A percentile compares a stretch with the other conserved stretches of the same genome.
phyloP scores from a whole-genome alignment of 1,284 basidiomycete genomes.

The Ustilago lituana region DNA sequence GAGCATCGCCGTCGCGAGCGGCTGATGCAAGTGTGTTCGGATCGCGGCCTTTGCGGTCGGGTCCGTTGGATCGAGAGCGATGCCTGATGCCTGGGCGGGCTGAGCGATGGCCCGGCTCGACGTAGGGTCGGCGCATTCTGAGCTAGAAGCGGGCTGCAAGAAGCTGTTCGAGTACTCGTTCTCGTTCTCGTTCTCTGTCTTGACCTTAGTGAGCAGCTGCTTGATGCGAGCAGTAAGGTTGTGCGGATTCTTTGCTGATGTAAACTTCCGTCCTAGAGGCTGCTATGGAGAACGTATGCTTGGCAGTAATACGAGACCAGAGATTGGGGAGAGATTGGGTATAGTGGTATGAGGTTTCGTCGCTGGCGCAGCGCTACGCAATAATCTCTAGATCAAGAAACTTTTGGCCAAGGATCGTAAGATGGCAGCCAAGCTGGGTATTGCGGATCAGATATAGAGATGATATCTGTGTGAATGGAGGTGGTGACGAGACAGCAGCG shows the following conservation, averaged over 20 bases:
- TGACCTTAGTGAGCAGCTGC: too few relatives aligned
- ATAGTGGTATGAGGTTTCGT: neutral
- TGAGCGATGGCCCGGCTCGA: conserved; percentile 44
- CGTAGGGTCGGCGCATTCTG: conserved; percentile 42
- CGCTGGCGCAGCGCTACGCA: too few relatives aligned
- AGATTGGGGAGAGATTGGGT: too few relatives aligned
- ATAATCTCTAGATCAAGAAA: too few relatives aligned
- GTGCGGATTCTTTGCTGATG: neutral
- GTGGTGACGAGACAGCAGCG: conserved; percentile 1
- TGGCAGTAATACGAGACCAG: too few relatives aligned
- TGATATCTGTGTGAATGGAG: conserved; percentile 6
- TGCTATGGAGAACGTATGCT: too few relatives aligned
- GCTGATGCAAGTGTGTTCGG: conserved; percentile 21
- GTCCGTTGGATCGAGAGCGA: conserved; percentile 34
- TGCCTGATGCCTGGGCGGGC: conserved; percentile 44
- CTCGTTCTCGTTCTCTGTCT: neutral
- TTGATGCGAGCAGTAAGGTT: too few relatives aligned
- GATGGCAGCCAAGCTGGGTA: neutral
- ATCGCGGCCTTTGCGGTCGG: conserved; percentile 43
- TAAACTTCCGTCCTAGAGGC: too few relatives aligned
- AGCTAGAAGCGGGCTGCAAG: neutral
- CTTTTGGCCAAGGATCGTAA: neutral
- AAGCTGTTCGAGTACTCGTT: too few relatives aligned
- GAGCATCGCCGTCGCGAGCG: neutral
- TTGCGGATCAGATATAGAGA: neutral